These are phyloP conservation scores for Achaetomium macrosporum DNA, from an alignment of 2,329 filamentous ascomycete species.

Conservation along the genomic window DNA sequence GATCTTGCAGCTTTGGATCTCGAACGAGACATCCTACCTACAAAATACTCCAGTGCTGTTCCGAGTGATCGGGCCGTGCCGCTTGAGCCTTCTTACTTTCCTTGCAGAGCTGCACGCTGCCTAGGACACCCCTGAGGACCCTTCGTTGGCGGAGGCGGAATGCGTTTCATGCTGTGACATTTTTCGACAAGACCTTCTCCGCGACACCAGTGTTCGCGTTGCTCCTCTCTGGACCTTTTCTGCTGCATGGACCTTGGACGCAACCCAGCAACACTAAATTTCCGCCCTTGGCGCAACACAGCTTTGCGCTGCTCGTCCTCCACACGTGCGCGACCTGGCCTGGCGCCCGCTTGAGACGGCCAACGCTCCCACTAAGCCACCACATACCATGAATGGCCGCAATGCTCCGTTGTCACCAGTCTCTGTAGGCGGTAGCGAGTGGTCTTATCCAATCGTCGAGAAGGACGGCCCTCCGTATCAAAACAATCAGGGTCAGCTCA, in stretches of 20 bases:
- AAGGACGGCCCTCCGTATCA: slow-evolving; percentile 40
- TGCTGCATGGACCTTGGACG: neutral
- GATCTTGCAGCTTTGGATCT: neutral
- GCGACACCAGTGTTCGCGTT: neutral
- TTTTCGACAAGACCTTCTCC: slow-evolving; percentile 3
- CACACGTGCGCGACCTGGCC: slow-evolving; percentile 3
- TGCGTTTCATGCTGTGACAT: slow-evolving; percentile 20
- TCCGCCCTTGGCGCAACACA: slow-evolving; percentile 6
- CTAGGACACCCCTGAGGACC: neutral
- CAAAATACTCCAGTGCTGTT: neutral
- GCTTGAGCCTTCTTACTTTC: slow-evolving; percentile 8
- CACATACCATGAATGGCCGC: slow-evolving; percentile 60
- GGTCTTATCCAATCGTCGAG: slow-evolving; percentile 61
- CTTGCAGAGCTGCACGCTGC: neutral
- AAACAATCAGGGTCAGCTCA: slow-evolving; percentile 53
- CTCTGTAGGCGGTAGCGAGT: slow-evolving; percentile 79
- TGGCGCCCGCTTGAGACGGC: slow-evolving; percentile 19
- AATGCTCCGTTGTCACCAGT: slow-evolving; percentile 76
- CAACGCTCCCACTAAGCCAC: slow-evolving; percentile 21
- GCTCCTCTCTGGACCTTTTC: neutral
- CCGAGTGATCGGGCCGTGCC: slow-evolving; percentile 11
- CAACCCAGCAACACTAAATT: neutral
- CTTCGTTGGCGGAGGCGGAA: slow-evolving; percentile 12
- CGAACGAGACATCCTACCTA: neutral
- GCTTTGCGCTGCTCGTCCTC: slow-evolving; percentile 1